Evolutionary conservation across 352 stramenopile genomes (phyloP), one percentile per base, ranked within the genome.

Genomic region (Peronospora destructor): DNA sequence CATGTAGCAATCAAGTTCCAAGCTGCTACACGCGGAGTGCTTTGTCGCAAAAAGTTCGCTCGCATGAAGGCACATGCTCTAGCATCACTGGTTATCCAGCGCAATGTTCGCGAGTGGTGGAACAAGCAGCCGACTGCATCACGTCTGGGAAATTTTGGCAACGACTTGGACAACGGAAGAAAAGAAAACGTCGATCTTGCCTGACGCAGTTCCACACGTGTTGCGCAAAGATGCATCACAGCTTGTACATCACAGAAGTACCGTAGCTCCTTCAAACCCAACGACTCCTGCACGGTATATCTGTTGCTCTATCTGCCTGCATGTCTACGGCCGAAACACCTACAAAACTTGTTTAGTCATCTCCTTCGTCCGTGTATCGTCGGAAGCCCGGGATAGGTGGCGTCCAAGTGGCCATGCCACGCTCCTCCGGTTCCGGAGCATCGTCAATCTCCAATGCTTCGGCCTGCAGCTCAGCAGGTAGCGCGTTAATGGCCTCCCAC

Each of bases 401-500:
- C 44, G 85, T 95, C 76, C 79, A 94, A 26, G 84, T 92, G 33
- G 85, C 69, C 41, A 95, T 84, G 35, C 71, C 66, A 49, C 79
- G 78, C 43, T 69, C 74, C 43, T 87, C 75, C 4, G 84, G 82
- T 14, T 76, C 50, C 7, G 79, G 61, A 42, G 73, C 62, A 13
- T 71, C 53, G 54, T 95, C 85, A 21, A 70, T 50, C 42, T 92
- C 73, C 25, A 91, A 41, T 21, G 85, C 85, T 50, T 94, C 85
- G 6, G 66, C 63, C 66, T 93, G 83, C 46, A 95, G 54, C 41
- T 93, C 72, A 13, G 49, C 66, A 10, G 83, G 85, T 33, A 95
- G 66, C 43, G 83, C 77, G 52, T 92, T 92, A 65, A 95, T 95
- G 19, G 85, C 85, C 21, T 84, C 84, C 82, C 84, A 93, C 66